Conservation (phyloP, 345 rosid species). For the Euphorbia lathyris region DNA sequence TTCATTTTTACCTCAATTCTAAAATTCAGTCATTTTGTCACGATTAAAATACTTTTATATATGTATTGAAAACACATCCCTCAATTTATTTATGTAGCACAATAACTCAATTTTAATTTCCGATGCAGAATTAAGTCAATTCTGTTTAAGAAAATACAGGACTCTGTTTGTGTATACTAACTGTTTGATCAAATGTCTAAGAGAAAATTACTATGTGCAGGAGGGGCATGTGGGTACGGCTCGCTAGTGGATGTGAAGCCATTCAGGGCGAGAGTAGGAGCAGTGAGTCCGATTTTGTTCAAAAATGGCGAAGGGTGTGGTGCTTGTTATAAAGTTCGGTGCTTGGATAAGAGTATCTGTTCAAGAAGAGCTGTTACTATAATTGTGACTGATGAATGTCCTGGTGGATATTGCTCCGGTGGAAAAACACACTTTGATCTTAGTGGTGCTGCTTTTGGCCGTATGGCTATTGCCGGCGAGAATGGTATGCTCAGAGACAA, state of each 20-base stretch:
- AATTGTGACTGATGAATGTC: slow-evolving; percentile 90
- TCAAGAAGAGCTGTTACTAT: slow-evolving; percentile 82
- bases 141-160: background rate
- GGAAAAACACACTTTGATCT: slow-evolving; percentile 82
- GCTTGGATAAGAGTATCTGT: slow-evolving; percentile 71
- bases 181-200: background rate
- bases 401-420: slow-evolving; percentile 56
- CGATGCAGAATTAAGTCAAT: background rate
- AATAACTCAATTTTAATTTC: no score
- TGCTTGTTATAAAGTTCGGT: slow-evolving; percentile 81
- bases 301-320: slow-evolving; percentile 91
- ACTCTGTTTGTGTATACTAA: background rate
- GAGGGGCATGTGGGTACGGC: slow-evolving; percentile 98
- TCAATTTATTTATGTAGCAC: no score
- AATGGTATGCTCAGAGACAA: slow-evolving; percentile 58
- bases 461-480: slow-evolving; percentile 75
- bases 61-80: no score
- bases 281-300: slow-evolving; percentile 85
- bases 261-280: slow-evolving; percentile 76
- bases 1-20: no score
- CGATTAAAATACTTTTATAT: no score
- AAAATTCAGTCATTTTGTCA: no score
- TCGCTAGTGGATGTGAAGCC: slow-evolving; percentile 86
- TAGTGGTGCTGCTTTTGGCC: slow-evolving; percentile 96
- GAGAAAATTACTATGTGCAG: slow-evolving; percentile 29